Percentiles rank a stretch among this genome's conserved stretches.
These are phyloP conservation scores for Gremmenia infestans DNA, from an alignment of 2,329 filamentous ascomycete species.

Conservation along the genomic window DNA sequence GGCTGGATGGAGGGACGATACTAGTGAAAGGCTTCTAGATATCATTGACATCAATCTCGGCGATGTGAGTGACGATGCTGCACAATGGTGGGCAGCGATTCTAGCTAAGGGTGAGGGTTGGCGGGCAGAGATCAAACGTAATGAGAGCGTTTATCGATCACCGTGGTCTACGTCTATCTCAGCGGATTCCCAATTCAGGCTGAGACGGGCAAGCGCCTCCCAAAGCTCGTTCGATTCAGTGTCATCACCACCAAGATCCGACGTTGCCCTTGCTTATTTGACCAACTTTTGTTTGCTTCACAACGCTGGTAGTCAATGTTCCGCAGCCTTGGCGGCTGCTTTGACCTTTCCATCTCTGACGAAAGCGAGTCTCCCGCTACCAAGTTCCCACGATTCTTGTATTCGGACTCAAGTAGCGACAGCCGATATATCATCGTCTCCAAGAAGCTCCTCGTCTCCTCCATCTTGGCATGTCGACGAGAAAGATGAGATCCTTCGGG, in stretches of 20 bases:
- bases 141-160: conserved; percentile 11
- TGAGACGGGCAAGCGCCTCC: neutral
- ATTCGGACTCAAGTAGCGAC: neutral
- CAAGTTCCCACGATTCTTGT: neutral
- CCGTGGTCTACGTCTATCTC: conserved; percentile 10
- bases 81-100: conserved; percentile 14
- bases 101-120: conserved; percentile 10
- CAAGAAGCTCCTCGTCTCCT: neutral
- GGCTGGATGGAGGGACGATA: conserved; percentile 5
- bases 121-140: conserved; percentile 11
- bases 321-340: conserved; percentile 8
- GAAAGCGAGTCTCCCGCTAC: conserved; percentile 2
- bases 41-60: conserved; percentile 9
- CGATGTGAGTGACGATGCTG: conserved; percentile 5
- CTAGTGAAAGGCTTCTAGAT: conserved; percentile 5
- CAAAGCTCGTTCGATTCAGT: neutral
- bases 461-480: neutral
- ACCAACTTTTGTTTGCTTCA: conserved; percentile 9
- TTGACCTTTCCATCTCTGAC: conserved; percentile 4
- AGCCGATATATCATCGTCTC: neutral
- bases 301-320: conserved; percentile 8
- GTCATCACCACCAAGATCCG: conserved; percentile 7
- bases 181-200: conserved; percentile 4
- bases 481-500: neutral
- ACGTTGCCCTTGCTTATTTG: conserved; percentile 7